Conservation (phyloP, 225 moss, liverwort and hornwort species). For the Takakia lepidozioides region DNA sequence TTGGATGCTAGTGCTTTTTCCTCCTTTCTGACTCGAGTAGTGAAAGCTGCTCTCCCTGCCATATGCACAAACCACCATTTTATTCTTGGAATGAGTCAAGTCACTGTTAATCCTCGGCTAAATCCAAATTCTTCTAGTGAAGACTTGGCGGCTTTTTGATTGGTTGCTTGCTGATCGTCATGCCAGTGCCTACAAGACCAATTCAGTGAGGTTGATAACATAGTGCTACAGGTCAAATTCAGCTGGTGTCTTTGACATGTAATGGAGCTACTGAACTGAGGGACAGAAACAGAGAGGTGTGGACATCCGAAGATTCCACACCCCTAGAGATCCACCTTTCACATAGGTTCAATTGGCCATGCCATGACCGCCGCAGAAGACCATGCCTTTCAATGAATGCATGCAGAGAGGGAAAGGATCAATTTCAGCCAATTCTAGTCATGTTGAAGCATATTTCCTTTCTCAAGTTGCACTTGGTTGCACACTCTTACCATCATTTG, state of each 20-base stretch:
- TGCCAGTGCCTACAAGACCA: background rate
- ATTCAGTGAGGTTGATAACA: background rate
- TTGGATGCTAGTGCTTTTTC: constrained; percentile 18
- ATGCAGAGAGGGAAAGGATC: no score
- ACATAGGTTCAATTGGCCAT: no score
- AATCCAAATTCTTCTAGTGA: background rate
- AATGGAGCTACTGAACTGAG: background rate
- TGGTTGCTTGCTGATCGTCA: no score
- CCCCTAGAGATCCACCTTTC: constrained; percentile 15
- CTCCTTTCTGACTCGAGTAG: constrained; percentile 22
- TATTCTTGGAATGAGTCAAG: background rate
- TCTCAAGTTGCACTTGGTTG: no score
- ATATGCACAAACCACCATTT: background rate
- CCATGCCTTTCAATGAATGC: no score
- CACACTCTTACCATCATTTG: no score
- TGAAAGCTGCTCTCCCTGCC: constrained; percentile 9
- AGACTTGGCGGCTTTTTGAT: no score
- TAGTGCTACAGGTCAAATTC: background rate
- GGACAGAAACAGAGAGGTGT: constrained; percentile 9
- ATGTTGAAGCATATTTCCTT: no score
- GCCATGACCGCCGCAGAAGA: no score
- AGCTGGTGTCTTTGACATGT: background rate
- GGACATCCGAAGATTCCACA: constrained; percentile 8
- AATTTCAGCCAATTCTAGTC: no score
- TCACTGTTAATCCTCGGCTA: background rate